phyloP scores from a whole-genome alignment of 2,329 filamentous ascomycete species.

The Hysterium pulicare region DNA sequence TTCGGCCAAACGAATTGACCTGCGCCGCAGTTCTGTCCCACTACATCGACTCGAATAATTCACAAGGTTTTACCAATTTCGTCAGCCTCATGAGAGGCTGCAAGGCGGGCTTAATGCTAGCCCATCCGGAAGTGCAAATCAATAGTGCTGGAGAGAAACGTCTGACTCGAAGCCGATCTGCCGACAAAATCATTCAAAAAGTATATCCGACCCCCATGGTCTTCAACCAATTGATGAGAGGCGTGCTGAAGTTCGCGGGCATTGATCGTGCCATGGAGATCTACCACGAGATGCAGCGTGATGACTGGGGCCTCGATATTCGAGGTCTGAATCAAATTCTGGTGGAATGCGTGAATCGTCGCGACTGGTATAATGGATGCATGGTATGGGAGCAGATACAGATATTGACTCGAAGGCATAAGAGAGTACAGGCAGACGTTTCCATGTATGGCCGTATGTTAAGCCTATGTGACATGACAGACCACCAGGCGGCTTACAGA shows the following conservation, averaged over 20 bases:
- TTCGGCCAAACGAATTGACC: slow-evolving; percentile 47
- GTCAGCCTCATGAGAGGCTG: slow-evolving; percentile 43
- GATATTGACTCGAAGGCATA: slow-evolving; percentile 15
- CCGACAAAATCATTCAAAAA: slow-evolving; percentile 40
- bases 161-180: slow-evolving; percentile 18
- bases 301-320: slow-evolving; percentile 47
- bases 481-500: background rate
- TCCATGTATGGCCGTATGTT: background rate
- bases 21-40: slow-evolving; percentile 40
- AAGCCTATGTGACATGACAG: background rate
- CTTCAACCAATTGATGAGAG: slow-evolving; percentile 40
- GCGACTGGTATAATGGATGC: slow-evolving; percentile 36
- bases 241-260: slow-evolving; percentile 44
- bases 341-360: slow-evolving; percentile 37
- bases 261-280: slow-evolving; percentile 43
- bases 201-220: slow-evolving; percentile 45
- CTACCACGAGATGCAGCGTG: slow-evolving; percentile 40
- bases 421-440: background rate
- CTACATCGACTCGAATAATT: slow-evolving; percentile 32
- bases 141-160: slow-evolving; percentile 26
- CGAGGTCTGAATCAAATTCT: slow-evolving; percentile 39
- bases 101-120: slow-evolving; percentile 38
- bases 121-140: slow-evolving; percentile 37
- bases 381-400: slow-evolving; percentile 45
- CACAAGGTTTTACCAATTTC: slow-evolving; percentile 35